phyloP scores from a whole-genome alignment of 805 yeast genomes.

The Starmerella geochares region DNA sequence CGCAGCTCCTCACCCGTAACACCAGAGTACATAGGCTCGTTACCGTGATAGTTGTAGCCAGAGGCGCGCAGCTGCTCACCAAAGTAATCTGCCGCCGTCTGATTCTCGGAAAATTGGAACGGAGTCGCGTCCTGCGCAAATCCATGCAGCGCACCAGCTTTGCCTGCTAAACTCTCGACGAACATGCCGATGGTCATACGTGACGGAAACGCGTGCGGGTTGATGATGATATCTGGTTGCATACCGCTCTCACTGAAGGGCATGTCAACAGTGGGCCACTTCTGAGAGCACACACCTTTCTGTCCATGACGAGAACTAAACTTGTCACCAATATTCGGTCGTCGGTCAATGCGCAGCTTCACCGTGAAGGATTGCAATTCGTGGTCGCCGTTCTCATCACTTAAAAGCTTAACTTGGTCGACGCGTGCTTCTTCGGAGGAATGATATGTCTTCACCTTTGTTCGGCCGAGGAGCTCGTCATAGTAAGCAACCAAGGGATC shows the following conservation, averaged over 20 bases:
- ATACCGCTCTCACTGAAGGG: conserved; percentile 95
- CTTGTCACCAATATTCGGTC: conserved; percentile 94
- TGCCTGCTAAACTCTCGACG: conserved; percentile 96
- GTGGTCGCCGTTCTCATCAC: conserved; percentile 57
- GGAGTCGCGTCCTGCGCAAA: conserved; percentile 96
- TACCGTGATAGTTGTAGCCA: conserved; percentile 96
- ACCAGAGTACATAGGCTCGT: conserved; percentile 98
- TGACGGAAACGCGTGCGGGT: conserved; percentile 99
- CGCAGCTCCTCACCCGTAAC: conserved; percentile 96
- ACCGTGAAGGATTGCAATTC: conserved; percentile 81
- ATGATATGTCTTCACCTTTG: conserved; percentile 86
- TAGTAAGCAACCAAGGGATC: conserved; percentile 90
- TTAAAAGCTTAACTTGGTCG: conserved; percentile 85
- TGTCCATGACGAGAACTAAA: conserved; percentile 97
- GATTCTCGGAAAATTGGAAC: conserved; percentile 81
- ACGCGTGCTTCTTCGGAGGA: conserved; percentile 89
- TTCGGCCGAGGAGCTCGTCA: conserved; percentile 83
- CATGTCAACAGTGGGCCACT: conserved; percentile 95
- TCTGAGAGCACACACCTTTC: conserved; percentile 96
- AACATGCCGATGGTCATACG: conserved; percentile 99
- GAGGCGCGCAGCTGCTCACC: conserved; percentile 83
- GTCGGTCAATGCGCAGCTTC: conserved; percentile 81
- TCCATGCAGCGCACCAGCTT: conserved; percentile 96
- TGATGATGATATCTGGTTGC: conserved; percentile 93
- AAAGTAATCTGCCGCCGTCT: conserved; percentile 94